Percentiles rank a stretch among this genome's conserved stretches.
phyloP scores from a whole-genome alignment of 371 early-diverging fungal species.

The Thermomucor indicae-seudaticae region DNA sequence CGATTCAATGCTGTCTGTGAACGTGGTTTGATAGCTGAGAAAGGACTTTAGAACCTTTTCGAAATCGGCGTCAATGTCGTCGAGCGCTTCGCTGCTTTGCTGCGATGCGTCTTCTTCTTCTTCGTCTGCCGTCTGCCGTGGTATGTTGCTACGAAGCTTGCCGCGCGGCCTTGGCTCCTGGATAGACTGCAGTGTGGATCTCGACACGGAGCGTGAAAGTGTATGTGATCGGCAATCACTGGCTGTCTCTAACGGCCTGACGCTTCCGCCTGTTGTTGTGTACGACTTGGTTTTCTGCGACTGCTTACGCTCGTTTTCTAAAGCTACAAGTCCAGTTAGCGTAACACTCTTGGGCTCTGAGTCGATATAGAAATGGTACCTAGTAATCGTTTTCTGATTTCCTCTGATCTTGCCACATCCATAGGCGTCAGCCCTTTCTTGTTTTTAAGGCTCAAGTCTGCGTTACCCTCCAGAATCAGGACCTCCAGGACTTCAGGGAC shows the following conservation, averaged over 20 bases:
- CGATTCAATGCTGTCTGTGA: conserved; percentile 48
- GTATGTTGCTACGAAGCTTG: conserved; percentile 2
- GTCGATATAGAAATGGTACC: conserved; percentile 4
- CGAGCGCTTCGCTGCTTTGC: conserved; percentile 6
- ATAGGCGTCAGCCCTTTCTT: conserved; percentile 49
- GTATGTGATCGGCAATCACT: conserved; percentile 21
- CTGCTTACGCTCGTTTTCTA: conserved; percentile 29
- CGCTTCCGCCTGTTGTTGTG: conserved; percentile 21
- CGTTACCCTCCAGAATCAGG: conserved; percentile 42
- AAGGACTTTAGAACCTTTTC: conserved; percentile 51
- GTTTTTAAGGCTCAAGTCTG: conserved; percentile 44
- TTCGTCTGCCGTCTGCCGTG: conserved; percentile 1
- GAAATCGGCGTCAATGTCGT: conserved; percentile 43
- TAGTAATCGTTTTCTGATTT: conserved; percentile 18
- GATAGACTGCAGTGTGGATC: conserved; percentile 12
- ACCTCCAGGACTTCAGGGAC: conserved; percentile 53
- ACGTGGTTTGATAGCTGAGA: conserved; percentile 52
- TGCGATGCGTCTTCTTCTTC: background rate
- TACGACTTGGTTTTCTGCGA: conserved; percentile 14
- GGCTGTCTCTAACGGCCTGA: conserved; percentile 41
- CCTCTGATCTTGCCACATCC: conserved; percentile 42
- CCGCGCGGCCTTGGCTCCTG: conserved; percentile 1
- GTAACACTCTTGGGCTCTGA: background rate
- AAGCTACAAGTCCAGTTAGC: conserved; percentile 2
- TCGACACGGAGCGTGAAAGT: conserved; percentile 16